Evolutionary conservation across 306 rosid species (phyloP).

Genomic region (Lathyrus tuberosus): DNA sequence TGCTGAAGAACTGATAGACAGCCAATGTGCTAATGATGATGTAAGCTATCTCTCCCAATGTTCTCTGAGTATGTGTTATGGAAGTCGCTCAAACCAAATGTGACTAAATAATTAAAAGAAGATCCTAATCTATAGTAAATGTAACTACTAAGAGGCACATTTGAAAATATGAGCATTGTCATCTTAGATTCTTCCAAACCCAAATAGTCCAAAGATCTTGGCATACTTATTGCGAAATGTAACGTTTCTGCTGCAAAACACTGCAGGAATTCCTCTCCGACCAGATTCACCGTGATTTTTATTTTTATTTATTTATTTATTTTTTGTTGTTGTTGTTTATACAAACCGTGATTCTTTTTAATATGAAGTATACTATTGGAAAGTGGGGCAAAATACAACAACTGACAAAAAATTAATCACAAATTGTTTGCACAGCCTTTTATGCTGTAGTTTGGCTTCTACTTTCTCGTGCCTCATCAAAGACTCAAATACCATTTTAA

Average conservation of each 20-base stretch:
- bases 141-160: conserved; percentile 30
- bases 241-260: conserved; percentile 22
- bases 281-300: conserved; percentile 11
- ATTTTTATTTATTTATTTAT: background rate
- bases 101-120: conserved; percentile 15
- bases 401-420: background rate
- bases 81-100: conserved; percentile 8
- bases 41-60: conserved; percentile 57
- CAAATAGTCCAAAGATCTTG: conserved; percentile 8
- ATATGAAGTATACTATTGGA: conserved; percentile 5
- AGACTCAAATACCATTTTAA: conserved; percentile 7
- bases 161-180: conserved; percentile 18
- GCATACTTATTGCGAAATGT: conserved; percentile 24
- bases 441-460: conserved; percentile 28
- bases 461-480: background rate
- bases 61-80: conserved; percentile 21
- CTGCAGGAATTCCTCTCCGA: conserved; percentile 14
- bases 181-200: background rate
- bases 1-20: conserved; percentile 78
- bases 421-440: background rate
- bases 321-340: background rate
- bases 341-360: conserved; percentile 5
- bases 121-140: conserved; percentile 25
- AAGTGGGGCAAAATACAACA: background rate
- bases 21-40: conserved; percentile 59